Evolutionary conservation across 2,329 filamentous ascomycete genomes (phyloP).

Genomic region (Ascochyta lentis): DNA sequence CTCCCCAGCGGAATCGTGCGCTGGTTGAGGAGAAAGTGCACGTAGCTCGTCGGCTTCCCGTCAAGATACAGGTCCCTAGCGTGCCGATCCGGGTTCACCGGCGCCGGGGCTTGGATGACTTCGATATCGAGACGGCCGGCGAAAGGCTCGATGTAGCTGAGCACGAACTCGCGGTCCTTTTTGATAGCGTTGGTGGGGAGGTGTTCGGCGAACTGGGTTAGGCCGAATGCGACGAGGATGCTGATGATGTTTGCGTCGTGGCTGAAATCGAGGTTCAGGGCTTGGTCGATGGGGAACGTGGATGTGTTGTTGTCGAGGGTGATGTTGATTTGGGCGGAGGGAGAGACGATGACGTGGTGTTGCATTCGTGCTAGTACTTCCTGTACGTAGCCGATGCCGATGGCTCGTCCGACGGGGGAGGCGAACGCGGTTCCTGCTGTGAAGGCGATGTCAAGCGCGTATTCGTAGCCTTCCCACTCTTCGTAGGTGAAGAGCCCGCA

Average conservation of each 20-base stretch:
- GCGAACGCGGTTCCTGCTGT: constrained; percentile 67
- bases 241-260: constrained; percentile 78
- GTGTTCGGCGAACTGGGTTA: constrained; percentile 70
- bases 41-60: constrained; percentile 67
- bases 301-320: constrained; percentile 71
- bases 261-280: constrained; percentile 77
- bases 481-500: constrained; percentile 77
- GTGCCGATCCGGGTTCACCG: constrained; percentile 52
- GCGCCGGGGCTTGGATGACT: constrained; percentile 71
- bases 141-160: constrained; percentile 74
- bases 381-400: constrained; percentile 72
- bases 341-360: constrained; percentile 62
- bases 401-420: constrained; percentile 70
- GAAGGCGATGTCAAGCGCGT: constrained; percentile 72
- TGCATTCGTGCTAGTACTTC: constrained; percentile 74
- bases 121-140: constrained; percentile 77
- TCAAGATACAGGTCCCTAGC: constrained; percentile 55
- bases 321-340: constrained; percentile 62
- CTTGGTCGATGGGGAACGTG: constrained; percentile 77
- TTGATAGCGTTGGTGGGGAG: constrained; percentile 64
- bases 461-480: constrained; percentile 76
- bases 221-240: constrained; percentile 74
- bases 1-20: constrained; percentile 72
- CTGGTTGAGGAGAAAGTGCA: constrained; percentile 78
- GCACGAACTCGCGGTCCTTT: constrained; percentile 65